Percentiles rank a stretch among this genome's conserved stretches.
Conservation (phyloP, 2,329 filamentous ascomycete genomes). For the Periconia sp. region DNA sequence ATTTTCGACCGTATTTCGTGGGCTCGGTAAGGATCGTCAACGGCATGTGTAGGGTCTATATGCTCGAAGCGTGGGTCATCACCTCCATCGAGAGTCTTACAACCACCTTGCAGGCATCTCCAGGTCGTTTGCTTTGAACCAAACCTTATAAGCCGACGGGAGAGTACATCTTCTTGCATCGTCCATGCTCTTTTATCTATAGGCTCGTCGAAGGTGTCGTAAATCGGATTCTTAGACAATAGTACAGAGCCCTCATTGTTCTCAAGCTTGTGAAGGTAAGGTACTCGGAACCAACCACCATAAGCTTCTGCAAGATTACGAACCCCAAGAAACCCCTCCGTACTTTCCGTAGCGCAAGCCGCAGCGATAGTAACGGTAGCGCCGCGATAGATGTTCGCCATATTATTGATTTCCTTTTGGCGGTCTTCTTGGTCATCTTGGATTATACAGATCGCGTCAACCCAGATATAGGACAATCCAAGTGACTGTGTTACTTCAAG, state of each 20-base stretch:
- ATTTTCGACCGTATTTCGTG: too few relatives aligned
- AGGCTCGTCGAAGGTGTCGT: background rate
- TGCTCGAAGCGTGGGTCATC: too few relatives aligned
- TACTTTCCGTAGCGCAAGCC: background rate
- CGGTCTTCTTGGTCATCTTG: slow-evolving; percentile 41
- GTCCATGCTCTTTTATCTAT: background rate
- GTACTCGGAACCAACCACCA: too few relatives aligned
- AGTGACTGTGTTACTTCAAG: background rate
- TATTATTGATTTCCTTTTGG: slow-evolving; percentile 34
- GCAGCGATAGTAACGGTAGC: slow-evolving; percentile 1
- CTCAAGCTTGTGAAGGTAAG: too few relatives aligned
- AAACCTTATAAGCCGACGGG: background rate
- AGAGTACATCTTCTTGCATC: background rate
- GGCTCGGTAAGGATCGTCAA: too few relatives aligned
- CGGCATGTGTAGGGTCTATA: too few relatives aligned
- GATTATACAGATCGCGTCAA: slow-evolving; percentile 7
- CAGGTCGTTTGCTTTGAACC: too few relatives aligned
- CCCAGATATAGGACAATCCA: slow-evolving; percentile 8
- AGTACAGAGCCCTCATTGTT: too few relatives aligned
- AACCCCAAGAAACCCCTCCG: background rate
- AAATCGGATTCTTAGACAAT: too few relatives aligned
- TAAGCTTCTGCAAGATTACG: too few relatives aligned
- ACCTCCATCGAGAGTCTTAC: too few relatives aligned
- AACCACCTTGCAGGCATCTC: too few relatives aligned
- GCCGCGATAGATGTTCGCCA: slow-evolving; percentile 16